phyloP scores from a whole-genome alignment of 441 rosid species.

The Aquilaria agallochum region DNA sequence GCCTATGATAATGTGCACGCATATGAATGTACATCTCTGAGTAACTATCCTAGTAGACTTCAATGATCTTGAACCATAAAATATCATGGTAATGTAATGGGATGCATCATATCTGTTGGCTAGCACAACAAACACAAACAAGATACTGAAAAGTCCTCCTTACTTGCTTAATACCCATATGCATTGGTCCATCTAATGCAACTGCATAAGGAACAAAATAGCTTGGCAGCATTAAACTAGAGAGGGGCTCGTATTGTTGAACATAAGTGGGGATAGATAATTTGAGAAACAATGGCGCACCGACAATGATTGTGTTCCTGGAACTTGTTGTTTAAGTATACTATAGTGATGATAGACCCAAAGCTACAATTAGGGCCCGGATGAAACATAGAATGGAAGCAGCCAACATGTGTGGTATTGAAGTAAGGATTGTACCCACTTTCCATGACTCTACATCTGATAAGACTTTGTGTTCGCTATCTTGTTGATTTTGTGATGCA shows the following conservation, averaged over 20 bases:
- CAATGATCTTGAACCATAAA: too few species aligned
- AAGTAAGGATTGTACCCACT: too few species aligned
- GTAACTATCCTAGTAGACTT: too few species aligned
- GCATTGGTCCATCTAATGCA: slow-evolving; percentile 74
- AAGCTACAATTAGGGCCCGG: slow-evolving; percentile 66
- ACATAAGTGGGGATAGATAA: slow-evolving; percentile 56
- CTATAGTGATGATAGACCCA: slow-evolving; percentile 72
- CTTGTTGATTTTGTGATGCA: too few species aligned
- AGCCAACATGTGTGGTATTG: neutral
- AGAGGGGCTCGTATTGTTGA: slow-evolving; percentile 50
- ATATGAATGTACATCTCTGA: too few species aligned
- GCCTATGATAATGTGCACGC: too few species aligned
- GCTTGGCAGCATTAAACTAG: slow-evolving; percentile 48
- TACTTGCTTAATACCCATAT: slow-evolving; percentile 58
- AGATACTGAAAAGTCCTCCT: neutral
- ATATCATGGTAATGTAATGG: too few species aligned
- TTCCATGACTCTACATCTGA: too few species aligned
- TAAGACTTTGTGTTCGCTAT: too few species aligned
- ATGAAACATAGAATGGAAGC: slow-evolving; percentile 77
- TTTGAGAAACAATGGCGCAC: slow-evolving; percentile 75
- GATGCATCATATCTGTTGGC: too few species aligned
- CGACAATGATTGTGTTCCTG: slow-evolving; percentile 70
- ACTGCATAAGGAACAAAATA: slow-evolving; percentile 62
- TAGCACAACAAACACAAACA: too few species aligned
- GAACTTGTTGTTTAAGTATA: slow-evolving; percentile 67